Base-by-base conservation (phyloP, 2,329 filamentous ascomycete genomes). In the Fusarium sp. region DNA sequence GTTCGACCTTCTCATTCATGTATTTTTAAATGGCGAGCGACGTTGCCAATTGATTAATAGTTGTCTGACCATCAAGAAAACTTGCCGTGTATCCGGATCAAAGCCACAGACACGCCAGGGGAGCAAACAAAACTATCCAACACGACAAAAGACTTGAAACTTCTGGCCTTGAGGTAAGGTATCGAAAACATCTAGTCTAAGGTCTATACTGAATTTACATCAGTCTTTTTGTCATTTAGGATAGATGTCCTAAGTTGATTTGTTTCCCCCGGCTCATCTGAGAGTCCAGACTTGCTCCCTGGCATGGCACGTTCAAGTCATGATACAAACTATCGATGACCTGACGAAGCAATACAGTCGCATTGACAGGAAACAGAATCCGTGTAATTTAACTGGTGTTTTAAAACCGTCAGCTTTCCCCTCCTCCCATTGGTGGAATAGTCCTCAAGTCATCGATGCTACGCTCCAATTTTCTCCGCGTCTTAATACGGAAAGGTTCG, bases 151-250 rank as follows among this genome's bases (percentile, higher is more conserved):
- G 2, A 19, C 30, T 52, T 52, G 16, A 23, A 50, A 23, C 21
- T 5, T 23, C 16, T 23, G 3, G 10, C 1, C 10, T 23, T 4
- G 1, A 23, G 0, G 11, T 1, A 33, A 19, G 10, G 8, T 10
- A 13, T 0, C 0, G 0, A 19, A 23, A 23, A 7, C 9, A 10
- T 0, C 2, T 6, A 7, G 10, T 49, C 21, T 49, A 6, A 18
- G 18, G 10, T 6, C 10, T 11, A 1, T 9, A 15, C 7, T 2
- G 0, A 15, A 4, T 6, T 12, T 49, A 8, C 5, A 3, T 1
- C 6, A n/a, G 7, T 32, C 21, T 50, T 50, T 50, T 13, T 50
- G 11, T 33, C 47, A 13, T 9, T 5, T 3, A 13, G 0, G 8
- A 18, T 28, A 28, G 6, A 28, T 28, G 28, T 28, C 28, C 28